These are phyloP conservation scores for Aspergillus quadricinctus DNA, from an alignment of 2,329 filamentous ascomycete species.

Conservation along the genomic window DNA sequence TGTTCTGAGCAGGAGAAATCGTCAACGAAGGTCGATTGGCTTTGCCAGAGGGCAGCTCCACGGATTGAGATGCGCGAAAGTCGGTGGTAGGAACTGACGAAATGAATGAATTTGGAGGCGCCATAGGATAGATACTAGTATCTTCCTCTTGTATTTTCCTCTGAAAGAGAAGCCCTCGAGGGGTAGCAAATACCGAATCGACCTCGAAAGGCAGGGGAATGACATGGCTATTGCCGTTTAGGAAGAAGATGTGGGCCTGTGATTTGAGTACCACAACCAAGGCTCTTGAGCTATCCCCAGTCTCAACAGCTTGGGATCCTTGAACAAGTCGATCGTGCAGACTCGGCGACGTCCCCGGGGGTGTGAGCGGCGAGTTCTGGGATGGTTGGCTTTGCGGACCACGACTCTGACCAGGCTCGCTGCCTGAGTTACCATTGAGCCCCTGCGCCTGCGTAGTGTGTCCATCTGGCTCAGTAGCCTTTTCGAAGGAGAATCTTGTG, in stretches of 20 bases:
- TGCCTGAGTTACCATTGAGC: constrained; percentile 6
- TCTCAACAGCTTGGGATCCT: constrained; percentile 14
- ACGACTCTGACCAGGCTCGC: constrained; percentile 6
- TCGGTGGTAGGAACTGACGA: constrained; percentile 56
- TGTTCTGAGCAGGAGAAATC: constrained; percentile 51
- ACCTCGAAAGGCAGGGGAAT: constrained; percentile 94
- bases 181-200: constrained; percentile 76
- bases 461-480: constrained; percentile 17
- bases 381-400: constrained; percentile 12
- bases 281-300: constrained; percentile 49
- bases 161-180: constrained; percentile 80
- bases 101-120: constrained; percentile 79
- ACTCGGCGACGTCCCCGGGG: constrained; percentile 21
- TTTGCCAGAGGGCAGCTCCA: constrained; percentile 29
- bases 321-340: constrained; percentile 22
- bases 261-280: constrained; percentile 88
- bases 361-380: constrained; percentile 20
- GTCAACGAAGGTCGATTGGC: constrained; percentile 44
- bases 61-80: constrained; percentile 31
- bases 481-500: constrained; percentile 67
- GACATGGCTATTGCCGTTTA: constrained; percentile 81
- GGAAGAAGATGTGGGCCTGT: constrained; percentile 89
- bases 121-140: constrained; percentile 38
- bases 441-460: constrained; percentile 4
- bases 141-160: constrained; percentile 57